A percentile compares a stretch with the other conserved stretches of the same genome.
Evolutionary conservation across 306 rosid species (phyloP).

Genomic region (Dryas alaskensis): DNA sequence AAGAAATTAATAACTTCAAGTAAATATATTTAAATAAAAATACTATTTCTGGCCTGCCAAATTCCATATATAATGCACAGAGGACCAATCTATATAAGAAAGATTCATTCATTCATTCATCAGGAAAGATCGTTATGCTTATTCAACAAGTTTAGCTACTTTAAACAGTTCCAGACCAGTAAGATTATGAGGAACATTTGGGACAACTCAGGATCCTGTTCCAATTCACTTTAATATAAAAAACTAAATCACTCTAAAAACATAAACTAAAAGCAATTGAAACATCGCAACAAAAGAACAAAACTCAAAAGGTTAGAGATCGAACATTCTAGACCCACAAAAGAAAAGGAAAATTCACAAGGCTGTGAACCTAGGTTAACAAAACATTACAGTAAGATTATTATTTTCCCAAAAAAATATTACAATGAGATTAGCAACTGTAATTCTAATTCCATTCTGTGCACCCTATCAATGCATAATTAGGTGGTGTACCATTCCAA

Average conservation of each 20-base stretch:
- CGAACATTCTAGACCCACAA: constrained; percentile 31
- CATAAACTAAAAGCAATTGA: background rate
- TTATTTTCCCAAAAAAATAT: constrained; percentile 34
- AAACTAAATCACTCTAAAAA: background rate
- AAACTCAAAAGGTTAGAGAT: constrained; percentile 30
- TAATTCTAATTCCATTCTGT: constrained; percentile 43
- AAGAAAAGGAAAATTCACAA: constrained; percentile 39
- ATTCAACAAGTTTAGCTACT: constrained; percentile 1
- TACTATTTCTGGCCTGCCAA: background rate
- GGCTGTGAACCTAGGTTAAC: constrained; percentile 55
- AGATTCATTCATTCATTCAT: background rate
- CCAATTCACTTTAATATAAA: background rate
- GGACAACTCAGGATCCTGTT: background rate
- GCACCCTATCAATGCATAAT: constrained; percentile 49
- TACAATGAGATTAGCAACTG: constrained; percentile 78
- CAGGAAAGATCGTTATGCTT: background rate
- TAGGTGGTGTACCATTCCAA: constrained; percentile 32
- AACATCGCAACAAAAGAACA: constrained; percentile 7
- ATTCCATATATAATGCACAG: background rate
- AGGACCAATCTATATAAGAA: background rate
- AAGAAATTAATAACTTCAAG: background rate
- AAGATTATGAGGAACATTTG: background rate
- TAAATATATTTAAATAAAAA: no score
- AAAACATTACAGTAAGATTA: constrained; percentile 62
- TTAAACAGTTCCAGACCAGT: background rate